Evolutionary conservation across 805 yeast species (phyloP).

Genomic region (Teunomyces panamensis): DNA sequence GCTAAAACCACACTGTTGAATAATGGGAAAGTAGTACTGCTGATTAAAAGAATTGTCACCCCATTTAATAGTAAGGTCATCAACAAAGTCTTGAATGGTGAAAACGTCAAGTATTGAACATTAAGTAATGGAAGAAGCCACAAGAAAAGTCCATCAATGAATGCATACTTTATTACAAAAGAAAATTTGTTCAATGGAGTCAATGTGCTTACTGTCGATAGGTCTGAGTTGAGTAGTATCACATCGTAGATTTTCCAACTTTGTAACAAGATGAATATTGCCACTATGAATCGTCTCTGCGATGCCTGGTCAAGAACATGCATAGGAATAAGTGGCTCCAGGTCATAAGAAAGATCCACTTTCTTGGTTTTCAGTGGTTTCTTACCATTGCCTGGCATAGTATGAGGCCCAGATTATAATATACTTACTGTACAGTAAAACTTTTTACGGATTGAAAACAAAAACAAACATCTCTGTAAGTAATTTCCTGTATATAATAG

Average conservation of each 20-base stretch:
- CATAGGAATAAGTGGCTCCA: conserved; percentile 53
- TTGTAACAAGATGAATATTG: conserved; percentile 72
- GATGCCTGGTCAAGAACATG: conserved; percentile 67
- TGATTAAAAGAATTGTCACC: conserved; percentile 53
- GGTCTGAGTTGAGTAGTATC: conserved; percentile 50
- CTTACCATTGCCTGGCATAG: neutral
- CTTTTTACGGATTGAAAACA: conserved; percentile 1
- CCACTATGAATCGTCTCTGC: conserved; percentile 67
- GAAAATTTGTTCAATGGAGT: conserved; percentile 47
- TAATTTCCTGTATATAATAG: neutral
- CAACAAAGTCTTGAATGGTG: conserved; percentile 50
- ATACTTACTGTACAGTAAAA: neutral
- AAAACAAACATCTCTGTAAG: neutral
- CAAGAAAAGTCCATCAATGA: conserved; percentile 69
- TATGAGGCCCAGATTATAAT: neutral
- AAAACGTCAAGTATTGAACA: conserved; percentile 71
- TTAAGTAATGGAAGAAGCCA: conserved; percentile 71
- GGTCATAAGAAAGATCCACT: conserved; percentile 1
- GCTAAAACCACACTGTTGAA: conserved; percentile 32
- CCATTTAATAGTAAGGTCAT: conserved; percentile 47
- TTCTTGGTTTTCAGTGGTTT: conserved; percentile 4
- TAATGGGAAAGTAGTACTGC: conserved; percentile 50
- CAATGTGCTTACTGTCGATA: conserved; percentile 29
- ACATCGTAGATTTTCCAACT: conserved; percentile 81
- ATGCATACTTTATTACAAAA: conserved; percentile 66